phyloP scores from a whole-genome alignment of 176 grass and related monocot genomes.

The Carex cristatella region DNA sequence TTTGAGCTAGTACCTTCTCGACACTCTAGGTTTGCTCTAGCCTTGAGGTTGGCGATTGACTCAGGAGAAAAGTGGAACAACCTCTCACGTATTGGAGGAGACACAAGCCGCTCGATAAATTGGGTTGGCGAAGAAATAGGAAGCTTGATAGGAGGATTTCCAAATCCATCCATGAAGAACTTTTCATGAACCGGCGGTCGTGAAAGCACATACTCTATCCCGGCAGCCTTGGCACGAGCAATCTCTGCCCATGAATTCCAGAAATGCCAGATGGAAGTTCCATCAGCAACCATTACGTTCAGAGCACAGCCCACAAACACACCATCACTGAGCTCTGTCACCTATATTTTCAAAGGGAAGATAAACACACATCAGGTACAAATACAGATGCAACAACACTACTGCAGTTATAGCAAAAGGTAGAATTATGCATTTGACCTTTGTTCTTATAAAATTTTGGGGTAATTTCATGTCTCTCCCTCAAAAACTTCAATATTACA shows the following conservation, averaged over 20 bases:
- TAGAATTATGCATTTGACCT: neutral
- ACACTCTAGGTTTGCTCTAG: slow-evolving; percentile 29
- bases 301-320: slow-evolving; percentile 49
- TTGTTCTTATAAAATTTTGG: too few species aligned
- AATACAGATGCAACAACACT: neutral
- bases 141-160: slow-evolving; percentile 24
- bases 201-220: neutral
- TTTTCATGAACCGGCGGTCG: slow-evolving; percentile 30
- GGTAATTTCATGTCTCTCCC: too few species aligned
- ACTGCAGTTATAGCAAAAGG: neutral
- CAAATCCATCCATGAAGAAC: slow-evolving; percentile 39
- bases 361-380: neutral
- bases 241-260: slow-evolving; percentile 50
- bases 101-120: slow-evolving; percentile 18
- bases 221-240: slow-evolving; percentile 8
- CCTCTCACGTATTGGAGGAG: slow-evolving; percentile 31
- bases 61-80: slow-evolving; percentile 57
- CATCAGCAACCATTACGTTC: slow-evolving; percentile 56
- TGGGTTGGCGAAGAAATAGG: slow-evolving; percentile 19
- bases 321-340: slow-evolving; percentile 57
- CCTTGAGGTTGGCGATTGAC: slow-evolving; percentile 37
- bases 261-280: slow-evolving; percentile 57
- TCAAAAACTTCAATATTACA: too few species aligned
- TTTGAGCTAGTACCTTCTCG: neutral
- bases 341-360: neutral